Evolutionary conservation across 305 asterid genomes (phyloP), one percentile per base, ranked within the genome.

Genomic region (Fraxinus sp.): DNA sequence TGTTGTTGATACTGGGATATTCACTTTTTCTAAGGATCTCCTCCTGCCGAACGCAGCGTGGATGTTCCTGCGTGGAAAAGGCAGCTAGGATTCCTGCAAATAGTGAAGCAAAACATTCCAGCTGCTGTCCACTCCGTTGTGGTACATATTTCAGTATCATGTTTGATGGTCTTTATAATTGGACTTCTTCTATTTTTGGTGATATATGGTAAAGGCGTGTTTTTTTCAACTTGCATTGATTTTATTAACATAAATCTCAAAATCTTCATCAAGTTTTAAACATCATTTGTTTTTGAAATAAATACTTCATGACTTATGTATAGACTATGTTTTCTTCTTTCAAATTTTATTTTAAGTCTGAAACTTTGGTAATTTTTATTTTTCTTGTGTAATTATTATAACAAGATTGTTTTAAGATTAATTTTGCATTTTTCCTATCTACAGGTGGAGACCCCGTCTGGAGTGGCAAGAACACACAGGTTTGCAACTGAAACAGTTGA

Each of bases 1-100:
- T 80, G 94, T 89, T 87, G 90, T 92, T 96, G 97, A 96, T 95
- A 93, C 87, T 85, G 94, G 93, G 90, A 93, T 88, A 91, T 91
- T 90, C 91, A 91, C 97, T 91, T 94, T 91, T 91, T 91, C 99
- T 96, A 96, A 96, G 98, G 98, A 91, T 95, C 94, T 96, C 93
- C 93, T 94, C 93, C 92, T 94, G 89, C 94, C 97, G 97, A 92
- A 92, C 97, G 98, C 98, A 94, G 99, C 98, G 91, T 93, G 98
- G 97, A 93, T 83, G 89, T 94, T 86, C 98, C 99, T 88, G 96
- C 99, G 80, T 95, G 99, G 99, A 92, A 88, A 89, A 90, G 98
- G 36, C 92, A 89, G 86, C 94, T 96, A 78, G 90, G 87, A 76
- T 90, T 86, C 90, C 84, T 94, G 87, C 94, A 87, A 82, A 91